These are phyloP conservation scores for Hymenoscyphus fructigenus DNA, from an alignment of 2,329 filamentous ascomycete genomes.

Conservation along the genomic window DNA sequence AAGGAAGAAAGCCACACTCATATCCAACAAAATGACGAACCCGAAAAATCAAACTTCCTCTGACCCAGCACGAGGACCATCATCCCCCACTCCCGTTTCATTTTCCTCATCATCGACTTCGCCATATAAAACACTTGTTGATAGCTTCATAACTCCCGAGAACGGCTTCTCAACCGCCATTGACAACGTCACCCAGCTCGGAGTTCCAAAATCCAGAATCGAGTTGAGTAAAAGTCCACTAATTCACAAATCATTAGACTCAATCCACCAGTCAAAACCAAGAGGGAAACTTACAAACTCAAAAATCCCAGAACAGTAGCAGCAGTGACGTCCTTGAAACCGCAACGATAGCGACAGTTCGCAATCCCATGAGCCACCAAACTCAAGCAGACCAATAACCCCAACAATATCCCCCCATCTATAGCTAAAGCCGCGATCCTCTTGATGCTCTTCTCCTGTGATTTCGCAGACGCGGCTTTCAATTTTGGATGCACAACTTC, in stretches of 20 bases:
- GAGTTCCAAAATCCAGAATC: conserved; percentile 22
- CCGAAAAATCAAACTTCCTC: background rate
- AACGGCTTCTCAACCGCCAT: conserved; percentile 18
- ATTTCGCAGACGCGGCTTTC: conserved; percentile 15
- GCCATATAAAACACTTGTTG: conserved; percentile 21
- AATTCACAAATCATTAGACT: background rate
- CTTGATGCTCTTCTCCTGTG: conserved; percentile 21
- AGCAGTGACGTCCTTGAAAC: background rate
- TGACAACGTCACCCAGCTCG: conserved; percentile 16
- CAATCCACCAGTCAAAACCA: background rate
- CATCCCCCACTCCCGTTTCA: background rate
- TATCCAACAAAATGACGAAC: too few relatives aligned
- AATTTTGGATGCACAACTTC: conserved; percentile 26
- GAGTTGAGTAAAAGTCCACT: conserved; percentile 23
- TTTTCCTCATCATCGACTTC: conserved; percentile 15
- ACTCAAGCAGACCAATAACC: conserved; percentile 20
- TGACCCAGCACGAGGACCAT: background rate
- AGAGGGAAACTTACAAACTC: conserved; percentile 20
- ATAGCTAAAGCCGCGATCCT: conserved; percentile 10
- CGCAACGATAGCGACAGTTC: background rate
- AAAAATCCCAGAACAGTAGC: conserved; percentile 23
- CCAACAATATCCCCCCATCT: conserved; percentile 23
- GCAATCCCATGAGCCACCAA: conserved; percentile 18
- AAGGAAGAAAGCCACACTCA: too few relatives aligned
- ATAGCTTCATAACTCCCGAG: conserved; percentile 18